Conservation (phyloP, 768 basidiomycete species). For the Mycena rosella region DNA sequence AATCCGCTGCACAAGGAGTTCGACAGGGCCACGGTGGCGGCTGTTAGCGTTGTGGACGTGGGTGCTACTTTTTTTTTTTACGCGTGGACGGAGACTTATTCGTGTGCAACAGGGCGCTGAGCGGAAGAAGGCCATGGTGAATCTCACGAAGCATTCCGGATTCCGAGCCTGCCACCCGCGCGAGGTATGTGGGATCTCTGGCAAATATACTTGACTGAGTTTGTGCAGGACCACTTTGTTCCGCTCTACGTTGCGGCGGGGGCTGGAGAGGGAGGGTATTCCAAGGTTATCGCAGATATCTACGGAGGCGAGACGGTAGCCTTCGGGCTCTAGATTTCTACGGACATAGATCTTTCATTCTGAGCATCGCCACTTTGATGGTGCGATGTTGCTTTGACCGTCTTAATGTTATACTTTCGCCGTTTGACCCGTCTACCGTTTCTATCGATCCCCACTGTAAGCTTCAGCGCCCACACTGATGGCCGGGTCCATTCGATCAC, state of each 20-base stretch:
- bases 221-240: constrained; percentile 74
- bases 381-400: no score
- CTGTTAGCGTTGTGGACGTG: constrained; percentile 58
- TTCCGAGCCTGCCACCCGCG: constrained; percentile 81
- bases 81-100: constrained; percentile 7
- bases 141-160: constrained; percentile 67
- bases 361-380: no score
- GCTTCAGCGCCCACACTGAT: no score
- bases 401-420: no score
- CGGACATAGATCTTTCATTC: no score
- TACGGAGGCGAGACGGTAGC: constrained; percentile 78
- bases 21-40: constrained; percentile 69
- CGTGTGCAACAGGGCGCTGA: constrained; percentile 54
- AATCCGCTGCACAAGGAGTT: constrained; percentile 64
- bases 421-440: no score
- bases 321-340: constrained; percentile 62
- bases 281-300: constrained; percentile 61
- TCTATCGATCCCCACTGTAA: no score
- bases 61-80: background rate
- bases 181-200: constrained; percentile 43
- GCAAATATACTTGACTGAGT: background rate
- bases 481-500: no score
- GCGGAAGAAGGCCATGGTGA: constrained; percentile 67
- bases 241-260: constrained; percentile 84
- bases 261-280: constrained; percentile 68